Base-by-base conservation (phyloP, 2,329 filamentous ascomycete species). In the Alternaria metachromatica region DNA sequence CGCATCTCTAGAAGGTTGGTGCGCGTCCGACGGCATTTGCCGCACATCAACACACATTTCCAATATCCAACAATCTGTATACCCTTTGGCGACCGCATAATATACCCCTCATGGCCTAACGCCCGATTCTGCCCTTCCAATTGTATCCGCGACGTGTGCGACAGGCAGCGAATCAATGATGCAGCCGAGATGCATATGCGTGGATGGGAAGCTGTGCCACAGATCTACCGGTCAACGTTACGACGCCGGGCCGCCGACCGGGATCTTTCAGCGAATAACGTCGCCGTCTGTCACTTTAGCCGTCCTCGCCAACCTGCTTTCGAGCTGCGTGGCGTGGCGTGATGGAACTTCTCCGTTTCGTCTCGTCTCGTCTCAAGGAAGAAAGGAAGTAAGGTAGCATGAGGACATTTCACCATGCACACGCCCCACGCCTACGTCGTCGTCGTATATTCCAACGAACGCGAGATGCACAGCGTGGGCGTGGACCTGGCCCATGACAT, bases 211-310 rank as follows among this genome's bases (percentile, higher is more conserved):
- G 21, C 43, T 45, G 28, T 48, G 53, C 37, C 46, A n/a, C 28
- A 55, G 53, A 60, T 60, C 55, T 63, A 65, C 60, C 57, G 63
- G 63, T 63, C 46, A 58, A 49, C 37, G 48, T 55, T 57, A 43
- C 30, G 49, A 25, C 28, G 28, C 58, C 63, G 53, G 55, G 56
- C 60, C 60, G 63, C 49, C 26, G 44, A 50, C 60, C n/a, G 28
- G 63, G 63, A 54, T 58, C 20, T 11, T 51, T 23, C 48, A 55
- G 26, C 50, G 61, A 63, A 63, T 48, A 46, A 63, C 26, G 26
- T 20, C 44, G 57, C 33, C n/a, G 25, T 54, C 28, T 51, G 20
- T 21, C 20, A 55, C 25, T 46, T 60, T 60, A 66, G 62, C 63
- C 63, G 55, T 58, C 55, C 26, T 20, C 37, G 8, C 37, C 48